Conservation (phyloP, 1,284 basidiomycete genomes). For the Rhodotorula sp. region DNA sequence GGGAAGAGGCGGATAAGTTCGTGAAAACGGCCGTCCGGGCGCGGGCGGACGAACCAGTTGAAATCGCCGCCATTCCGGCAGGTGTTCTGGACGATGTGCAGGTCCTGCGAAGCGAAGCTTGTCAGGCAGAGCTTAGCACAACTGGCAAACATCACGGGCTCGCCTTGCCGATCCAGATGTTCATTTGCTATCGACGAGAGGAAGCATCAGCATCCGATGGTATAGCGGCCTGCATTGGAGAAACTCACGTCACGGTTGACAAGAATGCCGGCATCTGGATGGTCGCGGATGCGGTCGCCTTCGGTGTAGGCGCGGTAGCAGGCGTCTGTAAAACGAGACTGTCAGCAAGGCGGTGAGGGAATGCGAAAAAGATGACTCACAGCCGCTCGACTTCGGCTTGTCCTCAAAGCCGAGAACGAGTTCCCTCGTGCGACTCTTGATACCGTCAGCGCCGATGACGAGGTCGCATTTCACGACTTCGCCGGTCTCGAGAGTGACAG, state of each 20-base stretch:
- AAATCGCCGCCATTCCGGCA: slow-evolving; percentile 20
- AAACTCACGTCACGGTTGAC: slow-evolving; percentile 1
- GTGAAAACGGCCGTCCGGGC: not conserved
- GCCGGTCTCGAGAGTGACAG: slow-evolving; percentile 47
- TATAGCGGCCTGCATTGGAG: not conserved
- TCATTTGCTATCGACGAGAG: not conserved
- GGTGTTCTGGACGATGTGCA: slow-evolving; percentile 26
- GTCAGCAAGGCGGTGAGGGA: no score
- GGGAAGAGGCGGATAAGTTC: not conserved
- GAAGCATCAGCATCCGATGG: not conserved
- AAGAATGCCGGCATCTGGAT: not conserved
- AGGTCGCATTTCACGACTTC: slow-evolving; percentile 58
- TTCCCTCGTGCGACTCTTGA: slow-evolving; percentile 50
- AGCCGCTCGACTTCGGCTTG: slow-evolving; percentile 11
- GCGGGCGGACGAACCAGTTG: not conserved
- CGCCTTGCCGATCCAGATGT: slow-evolving; percentile 18
- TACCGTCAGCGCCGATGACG: slow-evolving; percentile 66
- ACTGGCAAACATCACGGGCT: not conserved
- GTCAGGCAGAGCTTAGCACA: not conserved
- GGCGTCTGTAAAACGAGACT: not conserved
- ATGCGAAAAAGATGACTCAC: not conserved
- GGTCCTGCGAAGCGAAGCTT: not conserved
- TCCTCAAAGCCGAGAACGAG: slow-evolving; percentile 42
- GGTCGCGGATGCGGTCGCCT: not conserved
- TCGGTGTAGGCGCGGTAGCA: slow-evolving; percentile 18